These are phyloP conservation scores for Blastobotrys chiropterorum DNA, from an alignment of 805 yeast genomes.

Conservation along the genomic window DNA sequence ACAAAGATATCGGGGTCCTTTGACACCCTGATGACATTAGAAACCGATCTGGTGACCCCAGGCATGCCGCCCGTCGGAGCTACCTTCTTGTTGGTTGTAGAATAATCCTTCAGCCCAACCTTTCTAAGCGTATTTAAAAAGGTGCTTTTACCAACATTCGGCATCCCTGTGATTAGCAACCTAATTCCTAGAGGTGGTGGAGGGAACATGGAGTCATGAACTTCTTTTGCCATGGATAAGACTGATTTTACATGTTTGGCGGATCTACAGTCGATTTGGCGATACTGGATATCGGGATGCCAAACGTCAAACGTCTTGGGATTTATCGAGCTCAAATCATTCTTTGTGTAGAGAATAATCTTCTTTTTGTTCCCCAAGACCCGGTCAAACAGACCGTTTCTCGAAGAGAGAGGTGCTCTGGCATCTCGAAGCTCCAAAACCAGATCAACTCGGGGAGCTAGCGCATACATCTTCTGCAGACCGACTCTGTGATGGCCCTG, in stretches of 20 bases:
- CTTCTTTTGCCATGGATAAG: constrained; percentile 43
- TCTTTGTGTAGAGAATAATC: constrained; percentile 71
- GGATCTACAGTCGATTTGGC: constrained; percentile 55
- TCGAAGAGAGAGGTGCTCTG: constrained; percentile 80
- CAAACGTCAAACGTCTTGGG: constrained; percentile 37
- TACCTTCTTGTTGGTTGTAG: constrained; percentile 56
- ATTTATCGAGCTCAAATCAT: constrained; percentile 51
- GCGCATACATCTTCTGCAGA: constrained; percentile 52
- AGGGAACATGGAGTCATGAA: constrained; percentile 42
- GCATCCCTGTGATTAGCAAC: constrained; percentile 84
- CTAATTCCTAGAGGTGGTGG: constrained; percentile 81
- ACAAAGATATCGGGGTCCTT: constrained; percentile 58
- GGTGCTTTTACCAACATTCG: constrained; percentile 95
- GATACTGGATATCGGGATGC: constrained; percentile 42
- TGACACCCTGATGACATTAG: constrained; percentile 63
- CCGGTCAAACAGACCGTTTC: constrained; percentile 71
- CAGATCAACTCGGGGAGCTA: constrained; percentile 75
- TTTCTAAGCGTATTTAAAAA: constrained; percentile 66
- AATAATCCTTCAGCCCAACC: constrained; percentile 32
- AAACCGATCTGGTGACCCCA: constrained; percentile 78
- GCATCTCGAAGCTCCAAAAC: constrained; percentile 83
- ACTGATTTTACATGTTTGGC: constrained; percentile 45
- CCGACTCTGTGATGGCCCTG: constrained; percentile 90
- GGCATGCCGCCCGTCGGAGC: constrained; percentile 84
- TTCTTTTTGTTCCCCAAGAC: constrained; percentile 49